A percentile compares a stretch with the other conserved stretches of the same genome.
Conservation (phyloP, 1,284 basidiomycete genomes). For the Rhizoctonia solani region DNA sequence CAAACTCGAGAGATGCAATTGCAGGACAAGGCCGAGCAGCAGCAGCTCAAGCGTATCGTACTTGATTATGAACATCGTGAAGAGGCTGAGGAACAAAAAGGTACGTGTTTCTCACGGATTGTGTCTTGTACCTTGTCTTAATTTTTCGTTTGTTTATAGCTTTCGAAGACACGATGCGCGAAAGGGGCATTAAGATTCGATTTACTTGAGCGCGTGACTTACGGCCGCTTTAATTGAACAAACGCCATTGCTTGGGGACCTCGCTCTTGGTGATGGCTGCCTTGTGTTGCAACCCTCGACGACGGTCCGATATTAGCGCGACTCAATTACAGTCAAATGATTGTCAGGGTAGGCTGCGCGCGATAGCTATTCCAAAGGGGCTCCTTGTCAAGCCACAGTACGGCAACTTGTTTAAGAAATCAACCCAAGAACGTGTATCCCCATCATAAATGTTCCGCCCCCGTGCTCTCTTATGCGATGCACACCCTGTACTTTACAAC, state of each 20-base stretch:
- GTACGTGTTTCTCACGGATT: constrained; percentile 30
- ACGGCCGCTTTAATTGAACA: not conserved
- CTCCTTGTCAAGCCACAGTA: not conserved
- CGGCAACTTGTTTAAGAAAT: not conserved
- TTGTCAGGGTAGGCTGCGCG: not conserved
- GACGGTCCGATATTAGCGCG: constrained; percentile 3
- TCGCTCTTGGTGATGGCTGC: constrained; percentile 17
- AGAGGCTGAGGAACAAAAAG: constrained; percentile 50
- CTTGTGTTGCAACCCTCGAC: not conserved
- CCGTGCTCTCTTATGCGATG: no score
- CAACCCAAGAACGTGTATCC: not conserved
- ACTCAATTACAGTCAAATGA: not conserved
- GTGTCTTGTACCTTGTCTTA: not conserved
- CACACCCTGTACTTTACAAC: no score
- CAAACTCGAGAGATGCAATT: constrained; percentile 88
- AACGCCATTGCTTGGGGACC: constrained; percentile 20
- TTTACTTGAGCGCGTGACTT: constrained; percentile 20
- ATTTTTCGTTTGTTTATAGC: constrained; percentile 26
- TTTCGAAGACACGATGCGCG: constrained; percentile 37
- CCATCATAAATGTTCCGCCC: no score
- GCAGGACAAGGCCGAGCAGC: constrained; percentile 92
- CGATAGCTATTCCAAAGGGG: constrained; percentile 3
- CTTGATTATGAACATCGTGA: constrained; percentile 84
- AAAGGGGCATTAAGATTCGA: constrained; percentile 35
- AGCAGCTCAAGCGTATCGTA: constrained; percentile 92